Evolutionary conservation across 2,329 filamentous ascomycete species (phyloP).

Genomic region (Arthroderma sp.): DNA sequence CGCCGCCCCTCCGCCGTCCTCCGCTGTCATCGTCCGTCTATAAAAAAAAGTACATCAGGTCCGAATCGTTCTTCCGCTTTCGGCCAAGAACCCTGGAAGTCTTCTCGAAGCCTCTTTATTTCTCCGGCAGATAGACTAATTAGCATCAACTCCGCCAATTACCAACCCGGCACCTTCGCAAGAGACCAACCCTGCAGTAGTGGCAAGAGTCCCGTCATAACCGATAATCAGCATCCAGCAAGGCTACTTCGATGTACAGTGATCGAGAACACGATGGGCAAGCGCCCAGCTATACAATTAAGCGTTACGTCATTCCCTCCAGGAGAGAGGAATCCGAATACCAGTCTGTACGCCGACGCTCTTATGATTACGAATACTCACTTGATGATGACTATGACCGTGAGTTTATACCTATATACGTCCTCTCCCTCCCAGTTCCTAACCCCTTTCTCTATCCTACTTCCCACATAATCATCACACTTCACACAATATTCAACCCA

Average conservation of each 20-base stretch:
- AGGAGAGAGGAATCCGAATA: slow-evolving; percentile 25
- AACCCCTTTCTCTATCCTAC: slow-evolving; percentile 38
- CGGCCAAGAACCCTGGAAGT: no score
- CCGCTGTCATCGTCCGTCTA: no score
- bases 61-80: no score
- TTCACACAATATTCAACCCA: slow-evolving; percentile 15
- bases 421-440: slow-evolving; percentile 30
- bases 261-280: slow-evolving; percentile 28
- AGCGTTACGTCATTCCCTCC: slow-evolving; percentile 41
- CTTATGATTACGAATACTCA: slow-evolving; percentile 27
- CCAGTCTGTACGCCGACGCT: slow-evolving; percentile 19
- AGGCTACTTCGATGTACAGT: slow-evolving; percentile 21
- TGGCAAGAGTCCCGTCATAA: background rate
- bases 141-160: background rate
- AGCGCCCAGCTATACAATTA: slow-evolving; percentile 33
- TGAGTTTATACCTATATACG: slow-evolving; percentile 12
- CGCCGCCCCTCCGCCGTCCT: no score
- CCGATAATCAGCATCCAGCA: no score
- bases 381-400: slow-evolving; percentile 34
- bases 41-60: no score
- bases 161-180: background rate
- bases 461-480: slow-evolving; percentile 31
- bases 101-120: no score
- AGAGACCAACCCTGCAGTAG: background rate
- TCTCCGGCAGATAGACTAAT: no score